Conservation (phyloP, 2,329 filamentous ascomycete species). For the Colletotrichum tropicicola region DNA sequence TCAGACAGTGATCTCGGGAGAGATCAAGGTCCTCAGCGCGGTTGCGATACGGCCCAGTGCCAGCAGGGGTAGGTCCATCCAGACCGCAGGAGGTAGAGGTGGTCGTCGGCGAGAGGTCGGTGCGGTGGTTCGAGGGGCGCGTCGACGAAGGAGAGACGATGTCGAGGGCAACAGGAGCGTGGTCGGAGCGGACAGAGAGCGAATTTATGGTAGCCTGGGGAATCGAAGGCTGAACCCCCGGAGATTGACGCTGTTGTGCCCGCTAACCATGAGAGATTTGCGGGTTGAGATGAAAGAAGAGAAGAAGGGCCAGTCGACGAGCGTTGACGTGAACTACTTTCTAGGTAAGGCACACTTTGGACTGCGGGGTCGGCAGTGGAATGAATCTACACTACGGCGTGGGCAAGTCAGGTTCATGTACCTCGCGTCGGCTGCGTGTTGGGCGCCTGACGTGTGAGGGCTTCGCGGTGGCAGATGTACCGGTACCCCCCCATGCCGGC, state of each 20-base stretch:
- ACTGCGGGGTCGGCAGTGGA: slow-evolving; percentile 30
- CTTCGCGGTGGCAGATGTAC: no score
- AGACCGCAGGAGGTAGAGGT: no score
- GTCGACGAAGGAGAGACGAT: slow-evolving; percentile 7
- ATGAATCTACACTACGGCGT: background rate
- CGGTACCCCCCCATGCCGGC: background rate
- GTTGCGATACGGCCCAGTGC: slow-evolving; percentile 57
- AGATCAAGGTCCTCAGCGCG: slow-evolving; percentile 69
- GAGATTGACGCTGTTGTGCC: slow-evolving; percentile 24
- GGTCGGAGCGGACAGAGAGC: background rate
- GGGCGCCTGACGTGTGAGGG: no score
- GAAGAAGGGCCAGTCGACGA: background rate
- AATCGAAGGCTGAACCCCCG: slow-evolving; percentile 34
- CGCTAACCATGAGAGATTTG: slow-evolving; percentile 27
- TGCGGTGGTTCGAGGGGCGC: background rate
- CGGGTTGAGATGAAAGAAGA: slow-evolving; percentile 11
- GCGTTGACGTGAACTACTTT: slow-evolving; percentile 18
- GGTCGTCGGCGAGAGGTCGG: background rate
- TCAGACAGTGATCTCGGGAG: slow-evolving; percentile 57
- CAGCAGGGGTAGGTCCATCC: slow-evolving; percentile 28
- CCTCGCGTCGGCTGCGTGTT: background rate
- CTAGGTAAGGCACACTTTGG: slow-evolving; percentile 1
- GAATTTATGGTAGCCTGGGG: slow-evolving; percentile 17
- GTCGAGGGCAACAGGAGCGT: slow-evolving; percentile 1
- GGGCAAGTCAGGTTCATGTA: slow-evolving; percentile 15